Base-by-base conservation (phyloP, 2,329 filamentous ascomycete genomes). In the Emergomyces africanus region DNA sequence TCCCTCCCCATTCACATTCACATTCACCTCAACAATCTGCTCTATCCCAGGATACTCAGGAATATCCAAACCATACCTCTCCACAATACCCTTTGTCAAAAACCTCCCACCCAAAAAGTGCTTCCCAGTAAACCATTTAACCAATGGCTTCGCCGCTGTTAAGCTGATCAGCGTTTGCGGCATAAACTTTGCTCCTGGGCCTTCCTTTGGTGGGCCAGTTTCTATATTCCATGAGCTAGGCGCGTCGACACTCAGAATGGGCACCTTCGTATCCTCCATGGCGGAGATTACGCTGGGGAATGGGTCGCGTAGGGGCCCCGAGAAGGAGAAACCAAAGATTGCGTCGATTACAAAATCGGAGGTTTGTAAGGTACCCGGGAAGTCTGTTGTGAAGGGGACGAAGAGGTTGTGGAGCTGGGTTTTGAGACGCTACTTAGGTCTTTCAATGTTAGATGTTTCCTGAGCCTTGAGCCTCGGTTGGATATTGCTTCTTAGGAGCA, bases 201-300 rank as follows among this genome's bases (percentile, higher is more conserved):
- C 57, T 1, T 84, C 82, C 57, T 79, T 75, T 12, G 91, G 90
- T 9, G 92, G 92, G 0, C 94, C 94, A 12, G 79, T 78, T 68
- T 96, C 89, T 59, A 99, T 95, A 71, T 94, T 85, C 94, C 94
- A 99, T 1, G 89, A 94, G 37, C 89, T 95, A 0, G 94, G 94
- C 6, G 89, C 90, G 74, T 99, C 94, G 25, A 99, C 89, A 2
- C 90, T 88, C 2, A 94, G 86, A 0, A 97, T 87, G 0, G 90
- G 88, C 8, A 94, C 68, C 30, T 80, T 80, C 5, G 88, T 87
- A 48, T 85, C 79, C 65, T 90, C 83, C 42, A 99, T 79, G 8
- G 87, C 84, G 61, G 81, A 77, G 66, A 99, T 95, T 15, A 96
- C 87, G 0, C 80, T 79, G 0, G 86, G 85, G 69, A 97, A 99